Evolutionary conservation across 345 rosid species (phyloP).

Genomic region (Abelmoschus esculentus): DNA sequence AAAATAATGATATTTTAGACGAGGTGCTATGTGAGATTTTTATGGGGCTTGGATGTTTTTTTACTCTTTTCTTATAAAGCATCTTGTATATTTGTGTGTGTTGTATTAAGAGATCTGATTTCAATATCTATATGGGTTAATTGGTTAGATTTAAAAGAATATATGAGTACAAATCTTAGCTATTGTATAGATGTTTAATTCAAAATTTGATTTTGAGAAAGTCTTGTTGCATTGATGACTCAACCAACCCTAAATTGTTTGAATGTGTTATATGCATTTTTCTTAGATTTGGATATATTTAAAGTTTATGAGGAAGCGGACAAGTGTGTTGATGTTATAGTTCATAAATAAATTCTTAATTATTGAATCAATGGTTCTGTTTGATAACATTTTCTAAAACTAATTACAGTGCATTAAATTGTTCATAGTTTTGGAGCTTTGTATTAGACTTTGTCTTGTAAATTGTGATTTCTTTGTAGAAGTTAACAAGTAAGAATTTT

Average conservation of each 20-base stretch:
- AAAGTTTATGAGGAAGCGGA: too few species aligned
- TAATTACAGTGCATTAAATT: slow-evolving; percentile 16
- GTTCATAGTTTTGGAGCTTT: slow-evolving; percentile 20
- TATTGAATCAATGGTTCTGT: slow-evolving; percentile 24
- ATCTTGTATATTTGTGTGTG: background rate
- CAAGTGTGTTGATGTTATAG: slow-evolving; percentile 19
- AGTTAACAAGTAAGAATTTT: slow-evolving; percentile 20
- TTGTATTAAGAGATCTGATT: background rate
- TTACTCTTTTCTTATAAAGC: background rate
- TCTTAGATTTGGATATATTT: slow-evolving; percentile 8
- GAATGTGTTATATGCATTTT: too few species aligned
- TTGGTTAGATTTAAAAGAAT: background rate
- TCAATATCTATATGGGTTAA: background rate
- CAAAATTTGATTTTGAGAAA: background rate
- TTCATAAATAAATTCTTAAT: slow-evolving; percentile 23
- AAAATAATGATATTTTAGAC: background rate
- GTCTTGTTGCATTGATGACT: background rate
- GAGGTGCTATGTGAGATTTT: background rate
- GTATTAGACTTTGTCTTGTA: slow-evolving; percentile 16
- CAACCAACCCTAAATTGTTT: too few species aligned
- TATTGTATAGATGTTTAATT: background rate
- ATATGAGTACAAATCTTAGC: background rate
- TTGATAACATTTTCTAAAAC: slow-evolving; percentile 22
- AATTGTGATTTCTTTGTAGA: slow-evolving; percentile 18
- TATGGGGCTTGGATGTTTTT: background rate